Base-by-base conservation (phyloP, 805 yeast genomes). In the Limtongia smithiae region DNA sequence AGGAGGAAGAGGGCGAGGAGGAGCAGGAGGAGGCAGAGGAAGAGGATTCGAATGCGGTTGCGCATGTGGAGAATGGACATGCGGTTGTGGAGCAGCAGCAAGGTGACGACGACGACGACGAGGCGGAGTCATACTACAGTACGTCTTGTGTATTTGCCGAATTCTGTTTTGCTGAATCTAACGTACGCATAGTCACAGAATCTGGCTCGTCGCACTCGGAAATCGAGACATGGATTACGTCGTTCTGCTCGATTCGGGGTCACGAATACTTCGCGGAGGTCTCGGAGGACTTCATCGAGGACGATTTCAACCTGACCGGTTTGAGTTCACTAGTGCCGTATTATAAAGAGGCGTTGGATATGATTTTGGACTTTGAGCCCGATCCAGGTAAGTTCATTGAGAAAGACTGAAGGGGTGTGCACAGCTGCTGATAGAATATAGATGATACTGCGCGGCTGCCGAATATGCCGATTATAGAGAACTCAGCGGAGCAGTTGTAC, bases 251-350 rank as follows among this genome's bases (percentile, higher is more conserved):
- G 40, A 71, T 80, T 60, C 83, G 82, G 62, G 91, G 91, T 21
- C 91, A 86, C 65, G 94, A 93, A 64, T 91, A 82, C 66, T 89
- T 89, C 67, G 95, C 90, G 37, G 94, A 90, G 60, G 96, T 93
- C 4, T 77, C 89, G 1, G 88, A 85, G 41, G 96, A 88, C 42
- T 93, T 89, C 67, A 87, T 93, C 53, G 97, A 90, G 61, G 98
- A 93, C 68, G 97, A 93, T 59, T 93, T 93, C 75, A 93, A 93
- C 65, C 75, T 93, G 62, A 90, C 97, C 1, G 97, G 97, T 1
- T 74, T 93, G 44, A 76, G 84, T 28, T 77, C 82, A 57, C 80
- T 85, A 50, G 96, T 93, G 8, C 95, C 97, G 3, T 86, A 82
- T 65, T 93, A 90, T 67, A 73, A 91, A 62, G 95, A 89, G 63